Conservation (phyloP, 306 rosid genomes). For the Citrullus mucosospermus region DNA sequence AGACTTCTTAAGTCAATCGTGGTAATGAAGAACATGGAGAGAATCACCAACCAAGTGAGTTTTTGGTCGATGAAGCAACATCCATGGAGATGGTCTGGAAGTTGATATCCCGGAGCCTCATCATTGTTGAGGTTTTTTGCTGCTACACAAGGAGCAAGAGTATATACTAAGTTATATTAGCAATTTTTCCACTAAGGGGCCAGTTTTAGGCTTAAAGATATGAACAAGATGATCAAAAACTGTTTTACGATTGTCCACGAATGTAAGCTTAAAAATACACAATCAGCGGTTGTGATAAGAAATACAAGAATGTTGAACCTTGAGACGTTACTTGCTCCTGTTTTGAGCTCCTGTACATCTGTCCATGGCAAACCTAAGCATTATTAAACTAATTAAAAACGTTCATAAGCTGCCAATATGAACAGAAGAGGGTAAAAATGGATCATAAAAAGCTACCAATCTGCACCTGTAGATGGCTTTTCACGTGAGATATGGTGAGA, state of each 20-base stretch:
- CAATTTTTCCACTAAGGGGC: neutral
- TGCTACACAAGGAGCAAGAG: neutral
- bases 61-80: neutral
- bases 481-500: constrained; percentile 72
- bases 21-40: neutral
- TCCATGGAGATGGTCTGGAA: neutral
- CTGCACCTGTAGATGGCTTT: constrained; percentile 91
- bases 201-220: neutral
- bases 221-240: neutral
- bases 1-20: no score
- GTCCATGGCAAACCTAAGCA: constrained; percentile 21
- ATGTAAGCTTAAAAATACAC: neutral
- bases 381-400: constrained; percentile 11
- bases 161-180: neutral
- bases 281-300: neutral
- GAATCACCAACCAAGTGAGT: neutral
- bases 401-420: neutral
- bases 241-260: neutral
- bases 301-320: constrained; percentile 22
- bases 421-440: neutral
- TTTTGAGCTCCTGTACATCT: constrained; percentile 90
- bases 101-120: neutral
- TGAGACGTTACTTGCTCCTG: constrained; percentile 38
- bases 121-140: neutral
- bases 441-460: neutral